Evolutionary conservation across 345 rosid genomes (phyloP).

Genomic region (Lagerstroemia speciosa): DNA sequence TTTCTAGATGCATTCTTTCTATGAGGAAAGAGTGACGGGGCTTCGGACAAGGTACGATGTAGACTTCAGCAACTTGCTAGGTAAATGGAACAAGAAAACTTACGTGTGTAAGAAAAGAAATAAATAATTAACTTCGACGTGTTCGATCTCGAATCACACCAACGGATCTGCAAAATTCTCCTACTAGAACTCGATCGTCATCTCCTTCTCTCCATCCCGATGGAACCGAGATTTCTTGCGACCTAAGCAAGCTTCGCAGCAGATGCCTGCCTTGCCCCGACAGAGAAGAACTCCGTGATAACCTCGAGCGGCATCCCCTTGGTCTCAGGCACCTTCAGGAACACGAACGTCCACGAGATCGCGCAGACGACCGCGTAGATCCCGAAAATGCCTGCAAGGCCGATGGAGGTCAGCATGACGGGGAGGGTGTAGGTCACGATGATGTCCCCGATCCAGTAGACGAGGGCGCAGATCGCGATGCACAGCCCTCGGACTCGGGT

Average conservation of each 20-base stretch:
- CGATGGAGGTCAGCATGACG: slow-evolving; percentile 68
- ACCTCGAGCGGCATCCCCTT: slow-evolving; percentile 99
- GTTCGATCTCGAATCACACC: not conserved
- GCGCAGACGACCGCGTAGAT: slow-evolving; percentile 69
- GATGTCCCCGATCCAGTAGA: slow-evolving; percentile 79
- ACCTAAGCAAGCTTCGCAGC: not conserved
- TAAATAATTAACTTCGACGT: not conserved
- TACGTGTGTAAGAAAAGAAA: not conserved
- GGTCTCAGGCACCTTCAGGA: slow-evolving; percentile 91
- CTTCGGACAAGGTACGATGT: no score
- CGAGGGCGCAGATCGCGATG: slow-evolving; percentile 82
- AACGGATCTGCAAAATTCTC: slow-evolving; percentile 1
- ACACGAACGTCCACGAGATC: slow-evolving; percentile 76
- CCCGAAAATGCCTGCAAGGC: slow-evolving; percentile 66
- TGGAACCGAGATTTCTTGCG: not conserved
- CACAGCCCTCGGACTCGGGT: slow-evolving; percentile 96
- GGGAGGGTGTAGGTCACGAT: slow-evolving; percentile 86
- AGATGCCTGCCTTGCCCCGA: slow-evolving; percentile 45
- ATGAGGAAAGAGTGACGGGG: no score
- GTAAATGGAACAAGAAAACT: not conserved
- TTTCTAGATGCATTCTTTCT: no score
- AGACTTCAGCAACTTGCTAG: no score
- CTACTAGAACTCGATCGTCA: not conserved
- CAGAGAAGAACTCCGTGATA: slow-evolving; percentile 87
- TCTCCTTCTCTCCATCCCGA: not conserved